Percentiles rank a stretch among this genome's conserved stretches.
phyloP scores from a whole-genome alignment of 2,329 filamentous ascomycete genomes.

The Xylariaceae sp. region DNA sequence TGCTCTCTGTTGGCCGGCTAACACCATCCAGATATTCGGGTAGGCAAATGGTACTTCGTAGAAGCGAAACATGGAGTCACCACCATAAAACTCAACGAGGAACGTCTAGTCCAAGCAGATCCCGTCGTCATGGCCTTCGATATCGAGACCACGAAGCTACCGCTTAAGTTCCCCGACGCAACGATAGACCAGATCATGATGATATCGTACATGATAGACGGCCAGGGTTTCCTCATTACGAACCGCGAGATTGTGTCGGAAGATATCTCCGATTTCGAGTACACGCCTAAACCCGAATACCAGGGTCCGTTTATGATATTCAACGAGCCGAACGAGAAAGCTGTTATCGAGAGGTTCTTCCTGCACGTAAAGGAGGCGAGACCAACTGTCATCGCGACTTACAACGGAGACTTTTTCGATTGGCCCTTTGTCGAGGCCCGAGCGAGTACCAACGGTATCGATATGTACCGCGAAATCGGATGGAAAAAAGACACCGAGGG shows the following conservation, averaged over 20 bases:
- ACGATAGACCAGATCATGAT: slow-evolving; percentile 98
- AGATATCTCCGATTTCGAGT: slow-evolving; percentile 96
- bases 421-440: slow-evolving; percentile 97
- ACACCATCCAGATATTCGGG: slow-evolving; percentile 67
- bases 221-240: slow-evolving; percentile 94
- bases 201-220: slow-evolving; percentile 99
- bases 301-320: slow-evolving; percentile 95
- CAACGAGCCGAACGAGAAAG: slow-evolving; percentile 93
- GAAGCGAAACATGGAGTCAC: slow-evolving; percentile 89
- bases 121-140: slow-evolving; percentile 99
- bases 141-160: slow-evolving; percentile 95
- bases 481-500: slow-evolving; percentile 95
- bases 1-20: slow-evolving; percentile 12
- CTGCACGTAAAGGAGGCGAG: slow-evolving; percentile 89
- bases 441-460: slow-evolving; percentile 89
- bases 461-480: slow-evolving; percentile 98
- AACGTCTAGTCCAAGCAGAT: slow-evolving; percentile 83
- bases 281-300: slow-evolving; percentile 95
- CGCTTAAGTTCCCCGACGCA: slow-evolving; percentile 93
- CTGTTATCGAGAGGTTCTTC: slow-evolving; percentile 85
- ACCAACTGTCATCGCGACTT: slow-evolving; percentile 97
- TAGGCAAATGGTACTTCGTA: slow-evolving; percentile 95
- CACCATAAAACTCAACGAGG: slow-evolving; percentile 77
- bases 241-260: slow-evolving; percentile 97
- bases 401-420: slow-evolving; percentile 99